Percentiles rank a stretch among this genome's conserved stretches.
Conservation (phyloP, 257 asterid genomes). For the Scutellaria barbata region DNA sequence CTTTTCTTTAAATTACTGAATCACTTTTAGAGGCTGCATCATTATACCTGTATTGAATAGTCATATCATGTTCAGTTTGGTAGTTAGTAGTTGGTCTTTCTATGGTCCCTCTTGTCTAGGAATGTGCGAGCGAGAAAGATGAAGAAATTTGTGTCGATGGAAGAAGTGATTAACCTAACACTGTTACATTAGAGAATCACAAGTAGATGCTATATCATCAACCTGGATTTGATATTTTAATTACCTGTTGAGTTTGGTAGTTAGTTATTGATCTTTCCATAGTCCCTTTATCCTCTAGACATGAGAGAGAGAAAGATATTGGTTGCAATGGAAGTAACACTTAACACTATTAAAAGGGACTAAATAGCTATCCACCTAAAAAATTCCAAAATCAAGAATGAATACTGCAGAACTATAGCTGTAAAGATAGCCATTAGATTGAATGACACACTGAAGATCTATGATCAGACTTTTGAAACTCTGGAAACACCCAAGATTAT, state of each 20-base stretch:
- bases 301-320: background rate
- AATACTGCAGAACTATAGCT: constrained; percentile 8
- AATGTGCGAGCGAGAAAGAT: too few relatives aligned
- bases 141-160: too few relatives aligned
- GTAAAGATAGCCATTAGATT: too few relatives aligned
- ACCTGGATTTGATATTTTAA: background rate
- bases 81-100: too few relatives aligned
- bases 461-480: constrained; percentile 5
- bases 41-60: too few relatives aligned
- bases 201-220: background rate
- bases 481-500: background rate
- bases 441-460: too few relatives aligned
- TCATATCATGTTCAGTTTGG: too few relatives aligned
- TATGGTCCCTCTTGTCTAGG: too few relatives aligned
- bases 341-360: too few relatives aligned
- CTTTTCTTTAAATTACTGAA: background rate
- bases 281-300: constrained; percentile 8
- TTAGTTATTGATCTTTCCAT: constrained; percentile 1
- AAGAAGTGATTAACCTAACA: background rate
- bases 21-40: too few relatives aligned
- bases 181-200: background rate
- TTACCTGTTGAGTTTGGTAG: background rate
- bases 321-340: background rate
- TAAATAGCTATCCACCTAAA: too few relatives aligned
- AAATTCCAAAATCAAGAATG: background rate